phyloP scores from a whole-genome alignment of 2,329 filamentous ascomycete species.

The Raffaelea ambrosiae region DNA sequence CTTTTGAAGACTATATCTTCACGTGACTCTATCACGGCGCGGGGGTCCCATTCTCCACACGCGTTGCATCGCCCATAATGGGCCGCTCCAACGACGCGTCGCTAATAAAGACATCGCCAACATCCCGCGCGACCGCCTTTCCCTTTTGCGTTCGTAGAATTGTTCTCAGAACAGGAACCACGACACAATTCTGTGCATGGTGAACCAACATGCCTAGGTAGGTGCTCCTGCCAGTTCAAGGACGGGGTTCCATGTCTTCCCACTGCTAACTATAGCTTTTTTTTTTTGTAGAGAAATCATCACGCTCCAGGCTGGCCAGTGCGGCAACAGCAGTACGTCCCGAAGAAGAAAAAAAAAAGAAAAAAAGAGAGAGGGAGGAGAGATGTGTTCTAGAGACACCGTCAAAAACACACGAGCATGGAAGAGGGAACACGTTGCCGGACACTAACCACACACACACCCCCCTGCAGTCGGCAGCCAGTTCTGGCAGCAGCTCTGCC shows the following conservation, averaged over 20 bases:
- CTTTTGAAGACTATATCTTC: too few species aligned
- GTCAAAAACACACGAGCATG: too few species aligned
- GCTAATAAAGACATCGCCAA: not conserved
- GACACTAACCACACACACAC: too few species aligned
- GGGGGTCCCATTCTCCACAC: constrained; percentile 1
- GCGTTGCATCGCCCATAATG: not conserved
- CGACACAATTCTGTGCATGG: not conserved
- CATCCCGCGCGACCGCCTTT: not conserved
- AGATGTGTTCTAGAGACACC: too few species aligned
- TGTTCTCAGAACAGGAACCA: too few species aligned
- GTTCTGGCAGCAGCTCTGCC: constrained; percentile 98
- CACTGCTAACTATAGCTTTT: constrained; percentile 10
- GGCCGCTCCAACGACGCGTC: not conserved
- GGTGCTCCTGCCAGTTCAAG: not conserved
- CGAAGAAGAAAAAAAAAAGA: too few species aligned
- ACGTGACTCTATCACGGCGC: too few species aligned
- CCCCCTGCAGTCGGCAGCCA: constrained; percentile 86
- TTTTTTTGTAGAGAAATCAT: constrained; percentile 75
- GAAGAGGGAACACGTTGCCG: too few species aligned
- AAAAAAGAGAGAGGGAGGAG: too few species aligned
- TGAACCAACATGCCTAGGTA: constrained; percentile 26
- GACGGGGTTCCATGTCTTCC: not conserved
- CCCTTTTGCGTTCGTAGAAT: too few species aligned
- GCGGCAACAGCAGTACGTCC: constrained; percentile 97
- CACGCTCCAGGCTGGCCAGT: constrained; percentile 97